These are phyloP conservation scores for maize (Zea mays) DNA, from an alignment of 176 grass and related monocot species.

Conservation along the genomic window Zm-B73-REFERENCE-NAM-5.0 NC_050100.1:8348001-8348500, in stretches of 20 bases:
- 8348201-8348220: conserved; percentile 34
- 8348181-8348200: conserved; percentile 7
- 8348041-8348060: conserved; percentile 42
- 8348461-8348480: neutral
- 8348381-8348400: neutral
- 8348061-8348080: neutral
- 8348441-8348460: neutral
- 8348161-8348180: conserved; percentile 24
- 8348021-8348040: conserved; percentile 14
- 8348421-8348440: neutral
- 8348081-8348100: conserved; percentile 35
- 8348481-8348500: conserved; percentile 3
- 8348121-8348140: neutral
- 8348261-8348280: conserved; percentile 40
- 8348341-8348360: neutral
- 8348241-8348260: conserved; percentile 35
- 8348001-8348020: conserved; percentile 14
- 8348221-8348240: conserved; percentile 20
- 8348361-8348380: neutral
- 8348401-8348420: neutral
- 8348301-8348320: neutral
- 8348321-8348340: neutral
- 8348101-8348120: neutral
- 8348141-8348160: conserved; percentile 42
- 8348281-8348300: conserved; percentile 24